Base-by-base conservation (phyloP, 2,329 filamentous ascomycete genomes). In the Trichophaea hybrida region DNA sequence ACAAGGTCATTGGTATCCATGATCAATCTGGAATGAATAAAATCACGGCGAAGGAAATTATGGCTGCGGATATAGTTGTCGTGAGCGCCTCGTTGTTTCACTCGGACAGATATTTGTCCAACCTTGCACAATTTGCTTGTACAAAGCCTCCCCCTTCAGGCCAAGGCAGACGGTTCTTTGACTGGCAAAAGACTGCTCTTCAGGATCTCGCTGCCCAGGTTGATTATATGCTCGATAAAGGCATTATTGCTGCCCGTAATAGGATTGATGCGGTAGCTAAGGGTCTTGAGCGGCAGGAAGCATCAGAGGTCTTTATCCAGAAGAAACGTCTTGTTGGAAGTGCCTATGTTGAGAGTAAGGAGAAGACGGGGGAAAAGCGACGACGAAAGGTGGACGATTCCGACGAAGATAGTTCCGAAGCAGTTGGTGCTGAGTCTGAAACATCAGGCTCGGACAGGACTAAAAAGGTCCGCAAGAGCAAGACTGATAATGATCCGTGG, bases 31-130 rank as follows among this genome's bases (percentile, higher is more conserved):
- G 75, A 5, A 69, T 83, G 1, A 67, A 69, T n/a, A 69, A 68
- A 1, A 67, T 72, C 5, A 75, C 70, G 0, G 72, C 81, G 31
- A 58, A 70, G 1, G 68, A 76, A 6, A 71, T 84, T 3, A 65
- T 71, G 53, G 61, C 72, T 0, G 77, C 79, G 1, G 74, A 76
- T 51, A 78, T 84, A 46, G 72, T 85, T 33, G 70, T 85, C 24
- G 71, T 79, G 3, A 75, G 75, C n/a, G 79, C 76, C 69, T 70
- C 68, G 1, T 56, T 84, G 0, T 72, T 83, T 32, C 71, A 73
- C 1, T 71, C 72, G 5, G 67, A 72, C 0, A 59, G 64, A 0
- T 85, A 84, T 61, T 73, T 78, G 34, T 66, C 73, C 1, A 71
- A 72, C 17, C 65, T 84, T 34, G 75, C 78, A 6, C 67, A 70